Evolutionary conservation across 306 rosid genomes (phyloP).

Genomic region (Rubus idaeus): DNA sequence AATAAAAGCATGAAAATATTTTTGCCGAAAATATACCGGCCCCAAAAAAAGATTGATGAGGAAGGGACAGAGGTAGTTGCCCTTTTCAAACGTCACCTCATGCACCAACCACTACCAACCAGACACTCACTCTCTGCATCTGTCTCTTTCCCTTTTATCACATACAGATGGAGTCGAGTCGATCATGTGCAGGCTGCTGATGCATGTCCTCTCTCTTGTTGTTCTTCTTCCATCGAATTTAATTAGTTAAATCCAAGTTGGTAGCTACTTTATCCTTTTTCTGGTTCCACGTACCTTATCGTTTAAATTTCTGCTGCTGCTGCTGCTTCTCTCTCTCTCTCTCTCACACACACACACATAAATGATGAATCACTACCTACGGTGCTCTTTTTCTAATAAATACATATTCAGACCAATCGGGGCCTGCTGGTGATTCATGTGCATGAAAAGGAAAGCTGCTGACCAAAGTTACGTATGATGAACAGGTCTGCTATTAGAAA

Average conservation of each 20-base stretch:
- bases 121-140: not conserved
- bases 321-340: not conserved
- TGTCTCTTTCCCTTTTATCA: not conserved
- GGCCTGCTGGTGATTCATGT: not conserved
- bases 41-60: not conserved
- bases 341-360: no score
- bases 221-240: not conserved
- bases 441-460: not conserved
- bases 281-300: not conserved
- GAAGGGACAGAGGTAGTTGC: not conserved
- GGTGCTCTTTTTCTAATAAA: not conserved
- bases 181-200: not conserved
- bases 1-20: no score
- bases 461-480: not conserved
- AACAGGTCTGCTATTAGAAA: not conserved
- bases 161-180: not conserved
- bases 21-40: not conserved
- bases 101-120: slow-evolving; percentile 12
- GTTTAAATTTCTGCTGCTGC: not conserved
- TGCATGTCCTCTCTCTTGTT: not conserved
- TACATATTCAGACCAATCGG: no score
- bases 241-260: not conserved
- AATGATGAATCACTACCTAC: not conserved
- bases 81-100: slow-evolving; percentile 14
- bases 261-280: not conserved